These are phyloP conservation scores for Calonectria pseudoturangicola DNA, from an alignment of 2,329 filamentous ascomycete genomes.

Conservation along the genomic window DNA sequence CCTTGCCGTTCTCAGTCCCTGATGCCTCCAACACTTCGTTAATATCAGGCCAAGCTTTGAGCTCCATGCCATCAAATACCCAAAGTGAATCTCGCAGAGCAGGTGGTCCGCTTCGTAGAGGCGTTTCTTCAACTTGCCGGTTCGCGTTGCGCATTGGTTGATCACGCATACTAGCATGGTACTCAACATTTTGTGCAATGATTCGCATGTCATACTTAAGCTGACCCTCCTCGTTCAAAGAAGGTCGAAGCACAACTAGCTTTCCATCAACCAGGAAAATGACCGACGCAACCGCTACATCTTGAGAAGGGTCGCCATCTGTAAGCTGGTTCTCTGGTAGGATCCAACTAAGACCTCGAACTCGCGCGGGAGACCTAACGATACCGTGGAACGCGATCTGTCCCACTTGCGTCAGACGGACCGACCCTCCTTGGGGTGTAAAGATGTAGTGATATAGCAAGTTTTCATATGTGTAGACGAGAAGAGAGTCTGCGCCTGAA, in stretches of 20 bases:
- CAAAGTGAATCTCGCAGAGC: slow-evolving; percentile 90
- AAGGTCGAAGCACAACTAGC: slow-evolving; percentile 92
- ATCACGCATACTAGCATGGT: slow-evolving; percentile 94
- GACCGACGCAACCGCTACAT: slow-evolving; percentile 94
- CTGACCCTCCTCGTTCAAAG: slow-evolving; percentile 85
- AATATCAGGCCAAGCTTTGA: slow-evolving; percentile 93
- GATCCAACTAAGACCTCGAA: slow-evolving; percentile 96
- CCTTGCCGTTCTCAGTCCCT: slow-evolving; percentile 78
- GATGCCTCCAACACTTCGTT: slow-evolving; percentile 86
- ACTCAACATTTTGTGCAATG: slow-evolving; percentile 96
- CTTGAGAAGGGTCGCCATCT: slow-evolving; percentile 95
- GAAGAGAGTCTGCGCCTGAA: slow-evolving; percentile 93
- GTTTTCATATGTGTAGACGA: slow-evolving; percentile 98
- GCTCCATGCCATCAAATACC: slow-evolving; percentile 91
- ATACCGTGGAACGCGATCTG: slow-evolving; percentile 99
- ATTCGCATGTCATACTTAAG: slow-evolving; percentile 99
- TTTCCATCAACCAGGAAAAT: slow-evolving; percentile 98
- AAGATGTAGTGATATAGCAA: slow-evolving; percentile 96
- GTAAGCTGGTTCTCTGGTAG: slow-evolving; percentile 91
- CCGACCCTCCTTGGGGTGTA: slow-evolving; percentile 78
- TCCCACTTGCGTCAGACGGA: slow-evolving; percentile 92
- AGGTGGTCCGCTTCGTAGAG: slow-evolving; percentile 59
- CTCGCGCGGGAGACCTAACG: slow-evolving; percentile 92
- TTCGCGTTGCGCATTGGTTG: slow-evolving; percentile 72
- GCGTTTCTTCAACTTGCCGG: slow-evolving; percentile 51